phyloP scores from a whole-genome alignment of 2,329 filamentous ascomycete genomes.

The Microsporum canis region DNA sequence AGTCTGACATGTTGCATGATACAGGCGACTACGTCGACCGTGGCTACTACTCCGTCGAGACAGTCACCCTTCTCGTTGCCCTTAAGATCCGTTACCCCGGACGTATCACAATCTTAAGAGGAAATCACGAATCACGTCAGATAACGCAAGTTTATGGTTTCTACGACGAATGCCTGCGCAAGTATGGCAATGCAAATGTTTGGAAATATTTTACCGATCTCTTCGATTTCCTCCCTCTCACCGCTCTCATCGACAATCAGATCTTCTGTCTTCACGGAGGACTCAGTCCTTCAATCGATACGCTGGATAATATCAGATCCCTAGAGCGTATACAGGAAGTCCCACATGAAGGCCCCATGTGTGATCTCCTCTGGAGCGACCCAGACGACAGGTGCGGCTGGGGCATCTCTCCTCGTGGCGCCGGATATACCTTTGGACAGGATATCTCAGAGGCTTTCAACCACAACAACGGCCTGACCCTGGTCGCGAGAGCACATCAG shows the following conservation, averaged over 20 bases:
- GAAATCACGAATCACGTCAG: slow-evolving; percentile 65
- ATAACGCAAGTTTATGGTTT: slow-evolving; percentile 71
- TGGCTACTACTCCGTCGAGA: slow-evolving; percentile 63
- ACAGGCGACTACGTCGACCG: slow-evolving; percentile 60
- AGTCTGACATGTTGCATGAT: not conserved
- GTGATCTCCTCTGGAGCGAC: slow-evolving; percentile 66
- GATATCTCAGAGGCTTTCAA: slow-evolving; percentile 67
- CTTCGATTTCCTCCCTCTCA: slow-evolving; percentile 64
- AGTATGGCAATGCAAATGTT: slow-evolving; percentile 66
- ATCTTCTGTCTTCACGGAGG: slow-evolving; percentile 64
- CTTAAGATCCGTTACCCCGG: slow-evolving; percentile 58
- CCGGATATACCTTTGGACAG: slow-evolving; percentile 55
- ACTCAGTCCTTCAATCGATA: slow-evolving; percentile 60
- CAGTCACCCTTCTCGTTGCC: slow-evolving; percentile 60
- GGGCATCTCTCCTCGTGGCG: slow-evolving; percentile 57
- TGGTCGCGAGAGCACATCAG: slow-evolving; percentile 64
- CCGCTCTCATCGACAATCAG: slow-evolving; percentile 62
- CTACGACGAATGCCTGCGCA: slow-evolving; percentile 65
- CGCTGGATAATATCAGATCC: slow-evolving; percentile 62
- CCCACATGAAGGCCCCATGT: slow-evolving; percentile 65
- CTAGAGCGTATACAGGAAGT: slow-evolving; percentile 66
- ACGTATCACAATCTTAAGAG: slow-evolving; percentile 59
- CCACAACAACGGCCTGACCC: slow-evolving; percentile 59
- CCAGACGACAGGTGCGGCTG: slow-evolving; percentile 60
- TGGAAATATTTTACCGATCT: slow-evolving; percentile 72